These are phyloP conservation scores for Moesziomyces antarcticus DNA, from an alignment of 1,284 basidiomycete genomes.

Conservation along the genomic window DNA sequence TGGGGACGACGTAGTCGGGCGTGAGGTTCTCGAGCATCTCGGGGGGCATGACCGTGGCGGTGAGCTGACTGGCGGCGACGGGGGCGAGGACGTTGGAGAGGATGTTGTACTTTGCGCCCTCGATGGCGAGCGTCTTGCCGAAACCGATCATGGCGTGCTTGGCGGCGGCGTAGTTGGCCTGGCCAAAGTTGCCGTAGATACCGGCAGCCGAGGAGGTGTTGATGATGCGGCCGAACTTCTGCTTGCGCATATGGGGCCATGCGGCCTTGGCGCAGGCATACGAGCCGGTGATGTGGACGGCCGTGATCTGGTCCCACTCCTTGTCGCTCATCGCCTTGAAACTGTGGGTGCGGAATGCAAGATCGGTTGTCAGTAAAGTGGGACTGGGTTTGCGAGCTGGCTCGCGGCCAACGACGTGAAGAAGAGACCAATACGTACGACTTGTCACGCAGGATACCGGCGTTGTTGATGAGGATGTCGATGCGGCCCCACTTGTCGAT, in stretches of 20 bases:
- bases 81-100: slow-evolving; percentile 88
- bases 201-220: slow-evolving; percentile 68
- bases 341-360: slow-evolving; percentile 4
- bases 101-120: slow-evolving; percentile 94
- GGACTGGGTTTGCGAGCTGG: neutral
- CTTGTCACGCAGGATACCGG: slow-evolving; percentile 84
- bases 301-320: slow-evolving; percentile 73
- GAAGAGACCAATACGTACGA: slow-evolving; percentile 27
- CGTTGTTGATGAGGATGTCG: slow-evolving; percentile 82
- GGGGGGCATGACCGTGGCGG: slow-evolving; percentile 94
- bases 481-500: slow-evolving; percentile 86
- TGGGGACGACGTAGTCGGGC: slow-evolving; percentile 93
- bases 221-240: slow-evolving; percentile 73
- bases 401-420: too few relatives aligned
- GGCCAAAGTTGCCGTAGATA: slow-evolving; percentile 88
- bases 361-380: slow-evolving; percentile 1
- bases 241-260: slow-evolving; percentile 92
- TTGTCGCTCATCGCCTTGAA: slow-evolving; percentile 70
- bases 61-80: slow-evolving; percentile 93
- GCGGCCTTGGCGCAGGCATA: slow-evolving; percentile 95
- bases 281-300: slow-evolving; percentile 94
- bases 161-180: slow-evolving; percentile 80
- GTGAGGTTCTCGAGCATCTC: slow-evolving; percentile 92
- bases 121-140: slow-evolving; percentile 84
- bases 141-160: slow-evolving; percentile 72